These are phyloP conservation scores for Tuber brumale DNA, from an alignment of 495 filamentous ascomycete genomes.

Conservation along the genomic window DNA sequence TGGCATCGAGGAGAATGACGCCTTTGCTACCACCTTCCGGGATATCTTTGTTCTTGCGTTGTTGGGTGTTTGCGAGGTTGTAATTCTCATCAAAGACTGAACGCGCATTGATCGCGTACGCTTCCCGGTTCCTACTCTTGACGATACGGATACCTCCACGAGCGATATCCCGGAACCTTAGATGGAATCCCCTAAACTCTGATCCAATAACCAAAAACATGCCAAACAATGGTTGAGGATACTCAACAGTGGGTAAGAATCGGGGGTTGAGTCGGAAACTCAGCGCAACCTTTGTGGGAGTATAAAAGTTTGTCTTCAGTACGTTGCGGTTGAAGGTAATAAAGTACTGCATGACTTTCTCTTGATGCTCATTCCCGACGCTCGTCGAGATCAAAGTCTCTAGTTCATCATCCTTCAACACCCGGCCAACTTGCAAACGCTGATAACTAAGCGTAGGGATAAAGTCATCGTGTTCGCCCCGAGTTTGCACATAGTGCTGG, in stretches of 20 bases:
- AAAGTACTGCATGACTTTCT: slow-evolving; percentile 98
- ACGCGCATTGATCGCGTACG: slow-evolving; percentile 91
- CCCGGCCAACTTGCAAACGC: slow-evolving; percentile 62
- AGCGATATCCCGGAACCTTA: slow-evolving; percentile 94
- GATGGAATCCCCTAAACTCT: slow-evolving; percentile 93
- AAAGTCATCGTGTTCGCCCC: slow-evolving; percentile 60
- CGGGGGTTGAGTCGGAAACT: slow-evolving; percentile 88
- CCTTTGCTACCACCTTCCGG: slow-evolving; percentile 98
- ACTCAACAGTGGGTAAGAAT: slow-evolving; percentile 87
- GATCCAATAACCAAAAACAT: slow-evolving; percentile 98
- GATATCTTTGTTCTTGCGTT: slow-evolving; percentile 99
- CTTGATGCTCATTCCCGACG: slow-evolving; percentile 83
- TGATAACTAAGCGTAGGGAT: slow-evolving; percentile 75
- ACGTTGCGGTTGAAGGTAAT: slow-evolving; percentile 84
- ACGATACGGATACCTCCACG: slow-evolving; percentile 97
- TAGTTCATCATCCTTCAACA: slow-evolving; percentile 70
- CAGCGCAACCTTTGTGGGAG: slow-evolving; percentile 93
- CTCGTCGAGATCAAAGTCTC: slow-evolving; percentile 74
- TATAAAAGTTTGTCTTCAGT: slow-evolving; percentile 99
- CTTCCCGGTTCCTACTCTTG: slow-evolving; percentile 90
- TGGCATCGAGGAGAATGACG: slow-evolving; percentile 86
- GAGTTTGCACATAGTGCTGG: slow-evolving; percentile 77
- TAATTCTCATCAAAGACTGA: slow-evolving; percentile 98
- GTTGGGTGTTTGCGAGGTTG: slow-evolving; percentile 93
- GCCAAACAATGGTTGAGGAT: slow-evolving; percentile 86